Evolutionary conservation across 768 basidiomycete species (phyloP), one percentile per base, ranked within the genome.

Genomic region (Termitomyces heimii): DNA sequence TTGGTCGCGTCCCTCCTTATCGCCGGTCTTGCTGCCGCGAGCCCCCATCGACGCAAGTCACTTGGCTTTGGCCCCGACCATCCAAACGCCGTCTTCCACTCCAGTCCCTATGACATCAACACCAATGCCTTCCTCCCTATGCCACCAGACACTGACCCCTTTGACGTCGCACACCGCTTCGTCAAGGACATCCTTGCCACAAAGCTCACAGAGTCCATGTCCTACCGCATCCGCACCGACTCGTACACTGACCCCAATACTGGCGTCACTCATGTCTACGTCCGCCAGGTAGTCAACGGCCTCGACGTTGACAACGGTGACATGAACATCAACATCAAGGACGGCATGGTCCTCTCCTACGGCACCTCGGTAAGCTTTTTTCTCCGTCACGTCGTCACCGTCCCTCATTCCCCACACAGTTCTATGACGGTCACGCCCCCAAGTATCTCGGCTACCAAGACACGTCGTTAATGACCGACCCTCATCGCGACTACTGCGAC

Each of bases 241-340:
- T 92, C 89, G 14, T 95, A 96, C 71, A 92, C 90, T 47, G 95
- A 98, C 74, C 72, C 75, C 57, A 83, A 81, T 59, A 94, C 91
- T 2, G 89, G 89, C n/a, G 79, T 97, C 51, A 88, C 92, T 29
- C 94, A 98, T 72, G 78, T 94, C 63, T 96, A 95, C 68, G 85
- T 88, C 60, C 82, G 87, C 63, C 95, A 99, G 74, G 60, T 89
- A 57, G 73, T 94, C 65, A 85, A 89, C 56, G 94, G 92, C 14
- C 75, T 96, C 45, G 92, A 96, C 67, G 92, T 99, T 16, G 80
- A 82, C 12, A 92, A 97, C 65, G 92, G 90, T 29, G 89, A 97
- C 71, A 83, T 97, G 76, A 98, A 98, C 70, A 73, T 99, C 67
- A 97, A 98, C 75, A 77, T 98, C 71, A 86, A 86, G 72, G 82